Evolutionary conservation across 768 basidiomycete species (phyloP), one percentile per base, ranked within the genome.

Genomic region (Russula ochroleuca): DNA sequence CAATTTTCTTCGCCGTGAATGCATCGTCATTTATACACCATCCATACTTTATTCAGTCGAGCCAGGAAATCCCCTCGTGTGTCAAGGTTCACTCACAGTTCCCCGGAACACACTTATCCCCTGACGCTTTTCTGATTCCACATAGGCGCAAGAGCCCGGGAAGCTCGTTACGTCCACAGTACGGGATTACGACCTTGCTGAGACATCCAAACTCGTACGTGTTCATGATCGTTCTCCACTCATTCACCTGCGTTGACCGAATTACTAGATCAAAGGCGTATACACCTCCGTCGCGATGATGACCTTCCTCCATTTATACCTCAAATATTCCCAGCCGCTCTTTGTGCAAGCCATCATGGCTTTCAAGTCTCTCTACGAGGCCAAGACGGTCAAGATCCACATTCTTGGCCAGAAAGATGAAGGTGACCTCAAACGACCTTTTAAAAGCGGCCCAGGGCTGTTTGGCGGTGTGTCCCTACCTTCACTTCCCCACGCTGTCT

Each of bases 321-420:
- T 98, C 78, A 85, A 90, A 73, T 98, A 91, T 83, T 95, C 94
- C 8, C 95, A 96, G 72, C 96, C 96, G 8, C 84, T 98, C 68
- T 96, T 98, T 78, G 89, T 98, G 68, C 96, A 98, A 75, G 84
- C 84, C 14, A 82, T 99, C 69, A 97, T 96, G 93, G 92, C 91
- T n/a, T 62, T 97, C 71, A 98, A 99, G 80, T 83, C 81, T 49
- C 75, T 95, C 33, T 92, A 89, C 75, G 95, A 98, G 71, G 86
- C 90, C 62, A 93, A 93, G 73, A 83, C 83, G 19, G 82, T 95
- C 67, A 80, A 86, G 43, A 87, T 99, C 64, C 87, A 96, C 78
- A 50, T 98, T 59, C 77, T 92, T 25, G 90, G 90, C 41, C 82
- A 87, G 74, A 78, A 83, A 17, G 85, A 94, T 1, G 87, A 87